phyloP scores from a whole-genome alignment of 2,329 filamentous ascomycete species.

The Ilyonectria sp. region DNA sequence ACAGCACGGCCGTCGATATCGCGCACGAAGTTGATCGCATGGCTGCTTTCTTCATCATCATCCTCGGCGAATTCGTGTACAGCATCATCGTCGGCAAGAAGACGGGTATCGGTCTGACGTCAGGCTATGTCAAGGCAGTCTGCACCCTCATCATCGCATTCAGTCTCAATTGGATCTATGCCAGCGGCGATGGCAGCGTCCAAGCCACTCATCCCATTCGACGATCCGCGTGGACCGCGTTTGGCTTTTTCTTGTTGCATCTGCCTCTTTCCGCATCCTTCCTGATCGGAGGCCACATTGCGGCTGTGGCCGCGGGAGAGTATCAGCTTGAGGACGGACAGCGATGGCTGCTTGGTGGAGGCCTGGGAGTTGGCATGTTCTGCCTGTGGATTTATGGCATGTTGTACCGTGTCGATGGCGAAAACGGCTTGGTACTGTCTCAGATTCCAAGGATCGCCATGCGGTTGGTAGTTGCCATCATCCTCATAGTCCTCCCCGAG shows the following conservation, averaged over 20 bases:
- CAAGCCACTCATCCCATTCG: slow-evolving; percentile 61
- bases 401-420: slow-evolving; percentile 58
- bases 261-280: slow-evolving; percentile 61
- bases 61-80: slow-evolving; percentile 66
- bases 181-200: slow-evolving; percentile 63
- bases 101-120: slow-evolving; percentile 61
- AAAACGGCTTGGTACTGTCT: slow-evolving; percentile 51
- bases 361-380: slow-evolving; percentile 61
- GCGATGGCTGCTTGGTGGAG: slow-evolving; percentile 64
- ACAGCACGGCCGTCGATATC: slow-evolving; percentile 65
- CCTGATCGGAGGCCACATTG: slow-evolving; percentile 63
- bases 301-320: slow-evolving; percentile 56
- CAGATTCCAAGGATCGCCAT: slow-evolving; percentile 55
- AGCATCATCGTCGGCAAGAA: slow-evolving; percentile 63
- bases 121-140: slow-evolving; percentile 60
- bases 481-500: slow-evolving; percentile 55
- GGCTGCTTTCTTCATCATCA: slow-evolving; percentile 67
- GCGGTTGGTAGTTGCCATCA: slow-evolving; percentile 50
- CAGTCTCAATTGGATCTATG: slow-evolving; percentile 66
- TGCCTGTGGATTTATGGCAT: slow-evolving; percentile 61
- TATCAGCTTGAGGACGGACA: slow-evolving; percentile 59
- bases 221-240: slow-evolving; percentile 60
- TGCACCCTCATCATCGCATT: slow-evolving; percentile 66
- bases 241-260: slow-evolving; percentile 62
- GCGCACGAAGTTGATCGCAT: slow-evolving; percentile 65